These are phyloP conservation scores for Fusarium euwallaceae DNA, from an alignment of 2,329 filamentous ascomycete species.

Conservation along the genomic window DNA sequence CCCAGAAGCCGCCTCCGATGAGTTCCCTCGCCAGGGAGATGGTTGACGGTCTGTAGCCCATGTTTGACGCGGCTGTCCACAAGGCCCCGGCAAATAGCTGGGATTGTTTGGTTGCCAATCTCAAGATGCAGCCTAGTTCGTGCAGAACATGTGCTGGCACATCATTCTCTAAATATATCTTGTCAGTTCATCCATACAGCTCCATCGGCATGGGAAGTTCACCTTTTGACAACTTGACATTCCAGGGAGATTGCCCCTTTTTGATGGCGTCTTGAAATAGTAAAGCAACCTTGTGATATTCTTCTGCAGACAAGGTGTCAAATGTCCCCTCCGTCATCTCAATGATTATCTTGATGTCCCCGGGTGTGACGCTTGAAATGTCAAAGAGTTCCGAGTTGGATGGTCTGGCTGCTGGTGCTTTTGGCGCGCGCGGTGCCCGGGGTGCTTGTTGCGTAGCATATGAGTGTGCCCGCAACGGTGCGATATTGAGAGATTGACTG, in stretches of 20 bases:
- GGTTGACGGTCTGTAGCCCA: constrained; percentile 49
- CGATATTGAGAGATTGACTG: background rate
- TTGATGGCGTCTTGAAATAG: constrained; percentile 41
- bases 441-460: constrained; percentile 36
- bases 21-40: constrained; percentile 46
- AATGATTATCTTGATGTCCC: constrained; percentile 40
- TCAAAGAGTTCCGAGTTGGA: constrained; percentile 33
- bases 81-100: constrained; percentile 41
- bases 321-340: constrained; percentile 27
- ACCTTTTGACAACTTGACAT: constrained; percentile 41
- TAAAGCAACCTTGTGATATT: constrained; percentile 43
- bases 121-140: constrained; percentile 48
- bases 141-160: constrained; percentile 42
- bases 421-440: constrained; percentile 24
- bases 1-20: constrained; percentile 36
- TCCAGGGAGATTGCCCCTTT: constrained; percentile 38
- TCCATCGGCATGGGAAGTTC: constrained; percentile 14
- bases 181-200: constrained; percentile 14
- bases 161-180: constrained; percentile 26
- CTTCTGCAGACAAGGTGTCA: constrained; percentile 31
- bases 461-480: constrained; percentile 25
- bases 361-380: constrained; percentile 39
- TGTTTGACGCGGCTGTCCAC: constrained; percentile 51
- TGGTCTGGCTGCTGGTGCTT: constrained; percentile 16
- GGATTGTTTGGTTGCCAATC: constrained; percentile 15